Conservation (phyloP, 2,329 filamentous ascomycete genomes). For the Fusarium sp. region DNA sequence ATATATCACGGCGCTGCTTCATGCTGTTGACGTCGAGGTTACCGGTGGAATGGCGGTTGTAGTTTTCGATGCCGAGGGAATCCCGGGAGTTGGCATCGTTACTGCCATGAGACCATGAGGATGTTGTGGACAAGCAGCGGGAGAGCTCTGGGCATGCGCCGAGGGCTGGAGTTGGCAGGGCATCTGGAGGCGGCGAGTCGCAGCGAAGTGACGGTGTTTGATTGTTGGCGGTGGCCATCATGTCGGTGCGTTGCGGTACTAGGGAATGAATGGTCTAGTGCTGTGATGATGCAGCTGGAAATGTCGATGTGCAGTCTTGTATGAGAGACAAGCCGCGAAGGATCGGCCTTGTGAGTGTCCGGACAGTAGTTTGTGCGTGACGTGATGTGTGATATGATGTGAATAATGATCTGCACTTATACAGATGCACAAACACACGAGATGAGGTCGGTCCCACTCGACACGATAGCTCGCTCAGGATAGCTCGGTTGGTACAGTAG, state of each 20-base stretch:
- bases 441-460: conserved; percentile 33
- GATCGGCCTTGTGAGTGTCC: conserved; percentile 20
- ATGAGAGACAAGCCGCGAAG: conserved; percentile 9
- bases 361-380: conserved; percentile 12
- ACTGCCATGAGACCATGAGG: conserved; percentile 66
- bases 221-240: conserved; percentile 52
- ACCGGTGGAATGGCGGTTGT: conserved; percentile 69
- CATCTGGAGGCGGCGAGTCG: conserved; percentile 73
- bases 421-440: conserved; percentile 35
- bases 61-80: conserved; percentile 65
- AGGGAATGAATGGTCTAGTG: not conserved
- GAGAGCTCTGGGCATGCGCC: conserved; percentile 68
- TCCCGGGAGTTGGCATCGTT: conserved; percentile 62
- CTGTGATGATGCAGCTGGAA: conserved; percentile 7
- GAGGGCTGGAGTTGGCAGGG: conserved; percentile 71
- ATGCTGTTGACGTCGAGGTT: conserved; percentile 68
- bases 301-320: conserved; percentile 14
- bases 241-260: conserved; percentile 13
- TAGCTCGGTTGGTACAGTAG: conserved; percentile 22
- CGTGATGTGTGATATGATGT: conserved; percentile 26
- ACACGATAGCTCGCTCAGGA: conserved; percentile 21
- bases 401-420: conserved; percentile 41
- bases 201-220: conserved; percentile 54
- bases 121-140: conserved; percentile 72
- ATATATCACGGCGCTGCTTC: conserved; percentile 50